Percentiles rank a stretch among this genome's conserved stretches.
phyloP scores from a whole-genome alignment of 2,329 filamentous ascomycete species.

The Apiospora malaysiana region DNA sequence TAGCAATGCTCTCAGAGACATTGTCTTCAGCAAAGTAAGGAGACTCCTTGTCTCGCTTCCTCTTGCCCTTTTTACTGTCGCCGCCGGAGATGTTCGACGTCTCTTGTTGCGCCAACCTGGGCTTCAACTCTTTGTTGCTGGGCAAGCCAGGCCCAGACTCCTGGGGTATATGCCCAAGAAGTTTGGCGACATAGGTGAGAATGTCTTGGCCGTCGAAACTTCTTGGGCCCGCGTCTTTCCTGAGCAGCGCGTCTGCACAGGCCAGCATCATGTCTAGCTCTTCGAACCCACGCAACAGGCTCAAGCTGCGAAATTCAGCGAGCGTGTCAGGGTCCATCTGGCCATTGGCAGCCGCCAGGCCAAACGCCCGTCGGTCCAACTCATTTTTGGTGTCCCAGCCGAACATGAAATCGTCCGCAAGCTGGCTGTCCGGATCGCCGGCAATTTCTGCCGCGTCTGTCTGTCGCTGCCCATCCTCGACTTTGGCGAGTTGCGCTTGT shows the following conservation, averaged over 20 bases:
- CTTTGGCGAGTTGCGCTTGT: background rate
- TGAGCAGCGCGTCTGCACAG: slow-evolving; percentile 38
- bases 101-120: background rate
- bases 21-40: slow-evolving; percentile 10
- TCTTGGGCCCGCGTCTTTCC: slow-evolving; percentile 28
- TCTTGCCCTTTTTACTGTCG: slow-evolving; percentile 17
- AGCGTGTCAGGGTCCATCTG: background rate
- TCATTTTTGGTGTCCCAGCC: slow-evolving; percentile 37
- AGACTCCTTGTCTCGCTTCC: background rate
- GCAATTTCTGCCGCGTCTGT: background rate
- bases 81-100: background rate
- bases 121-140: background rate
- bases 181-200: slow-evolving; percentile 33
- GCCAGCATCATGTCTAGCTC: slow-evolving; percentile 42
- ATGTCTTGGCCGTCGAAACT: slow-evolving; percentile 36
- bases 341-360: background rate
- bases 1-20: background rate
- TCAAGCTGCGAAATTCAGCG: background rate
- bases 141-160: background rate
- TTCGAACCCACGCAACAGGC: slow-evolving; percentile 40
- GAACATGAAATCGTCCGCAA: slow-evolving; percentile 38
- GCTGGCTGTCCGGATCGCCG: slow-evolving; percentile 16
- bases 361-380: background rate
- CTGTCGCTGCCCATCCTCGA: background rate
- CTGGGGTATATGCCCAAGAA: slow-evolving; percentile 22